Conservation (phyloP, 1,284 basidiomycete species). For the Meira nashicola region DNA sequence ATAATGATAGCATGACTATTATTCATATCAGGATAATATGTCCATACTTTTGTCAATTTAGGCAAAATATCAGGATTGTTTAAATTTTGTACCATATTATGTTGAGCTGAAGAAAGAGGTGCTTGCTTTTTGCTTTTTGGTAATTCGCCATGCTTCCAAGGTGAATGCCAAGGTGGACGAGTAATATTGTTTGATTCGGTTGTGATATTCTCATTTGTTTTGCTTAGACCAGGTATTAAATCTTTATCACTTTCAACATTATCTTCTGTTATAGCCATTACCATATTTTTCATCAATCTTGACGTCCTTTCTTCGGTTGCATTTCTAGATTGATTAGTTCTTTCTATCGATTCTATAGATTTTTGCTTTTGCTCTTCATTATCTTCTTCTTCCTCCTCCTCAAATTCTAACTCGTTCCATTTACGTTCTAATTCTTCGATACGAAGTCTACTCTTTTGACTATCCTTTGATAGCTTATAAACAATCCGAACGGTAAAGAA, state of each 20-base stretch:
- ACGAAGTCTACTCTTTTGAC: constrained; percentile 13
- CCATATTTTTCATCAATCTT: background rate
- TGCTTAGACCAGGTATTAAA: background rate
- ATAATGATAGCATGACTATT: constrained; percentile 41
- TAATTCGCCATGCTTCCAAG: background rate
- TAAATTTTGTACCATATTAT: constrained; percentile 19
- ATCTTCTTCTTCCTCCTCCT: background rate
- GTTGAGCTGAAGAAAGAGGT: constrained; percentile 19
- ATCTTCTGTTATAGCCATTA: constrained; percentile 3
- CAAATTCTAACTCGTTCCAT: constrained; percentile 19
- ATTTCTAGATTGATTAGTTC: background rate
- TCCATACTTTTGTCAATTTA: constrained; percentile 26
- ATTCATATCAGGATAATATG: constrained; percentile 27
- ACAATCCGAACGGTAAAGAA: constrained; percentile 27
- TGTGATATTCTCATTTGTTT: background rate
- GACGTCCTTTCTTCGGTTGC: background rate
- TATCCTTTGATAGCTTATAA: constrained; percentile 19
- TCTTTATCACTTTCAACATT: constrained; percentile 2
- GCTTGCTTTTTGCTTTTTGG: constrained; percentile 3
- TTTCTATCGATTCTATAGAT: no score
- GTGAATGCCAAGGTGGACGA: constrained; percentile 10
- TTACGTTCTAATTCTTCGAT: constrained; percentile 19
- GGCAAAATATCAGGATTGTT: constrained; percentile 22
- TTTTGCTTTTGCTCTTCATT: background rate
- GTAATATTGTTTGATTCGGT: constrained; percentile 18